Evolutionary conservation across 768 basidiomycete species (phyloP), one percentile per base, ranked within the genome.

Genomic region (Pleurotus ostreatus): DNA sequence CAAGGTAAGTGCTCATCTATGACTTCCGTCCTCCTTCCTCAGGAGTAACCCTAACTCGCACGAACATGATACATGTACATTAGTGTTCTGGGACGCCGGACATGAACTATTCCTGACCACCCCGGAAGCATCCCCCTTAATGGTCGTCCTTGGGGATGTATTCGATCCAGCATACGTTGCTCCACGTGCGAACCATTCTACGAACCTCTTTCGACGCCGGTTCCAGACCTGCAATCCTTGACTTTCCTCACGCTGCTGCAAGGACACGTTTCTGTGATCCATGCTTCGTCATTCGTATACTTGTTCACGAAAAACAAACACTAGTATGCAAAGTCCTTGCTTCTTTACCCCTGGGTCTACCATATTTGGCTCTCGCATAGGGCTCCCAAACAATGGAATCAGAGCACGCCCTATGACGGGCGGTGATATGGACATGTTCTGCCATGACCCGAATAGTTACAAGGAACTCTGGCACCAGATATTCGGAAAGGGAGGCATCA

Each of bases 31-130:
- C 34, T n/a, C 26, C 5, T 2, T n/a, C 26, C 25, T 16, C 26
- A 16, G 25, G 16, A 56, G 7, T 30, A 9, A 11, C 23, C 11
- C 30, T 30, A 30, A 30, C 8, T 30, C 9, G 20, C 20, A 20
- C 20, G 20, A 20, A 20, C 23, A 23, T 23, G 23, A 23, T 23
- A 23, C 0, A 23, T 23, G 30, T 30, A 30, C 30, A 30, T 30
- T 30, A 86, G 85, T 70, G 11, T 82, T 83, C 58, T 87, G 84
- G 85, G 72, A 81, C 4, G 70, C 78, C 5, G 86, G 85, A 1
- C 84, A 88, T 59, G 71, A 79, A 43, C 71, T 88, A 15, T 89
- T 86, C 69, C 75, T 66, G 48, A 74, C 79, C 2, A 81, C 73
- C 0, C 76, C 78, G 0, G 68, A 76, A 39, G 72, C 76, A 0